Conservation (phyloP, 2,329 filamentous ascomycete genomes). For the Dryadomyces quercus-mongolicae region DNA sequence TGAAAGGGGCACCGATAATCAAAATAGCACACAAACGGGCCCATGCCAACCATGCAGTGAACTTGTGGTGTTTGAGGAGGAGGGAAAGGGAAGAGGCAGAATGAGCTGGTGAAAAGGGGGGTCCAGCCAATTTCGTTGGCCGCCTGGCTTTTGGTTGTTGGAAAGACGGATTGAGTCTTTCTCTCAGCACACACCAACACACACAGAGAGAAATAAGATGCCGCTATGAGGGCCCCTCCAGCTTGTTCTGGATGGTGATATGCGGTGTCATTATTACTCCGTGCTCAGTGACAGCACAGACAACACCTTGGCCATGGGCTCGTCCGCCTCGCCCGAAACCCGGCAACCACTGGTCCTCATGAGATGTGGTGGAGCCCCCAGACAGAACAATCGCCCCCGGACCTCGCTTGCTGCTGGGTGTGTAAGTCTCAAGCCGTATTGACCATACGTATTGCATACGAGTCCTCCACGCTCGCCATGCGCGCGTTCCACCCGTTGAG, state of each 20-base stretch:
- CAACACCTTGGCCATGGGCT: no score
- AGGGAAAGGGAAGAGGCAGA: neutral
- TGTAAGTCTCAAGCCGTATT: no score
- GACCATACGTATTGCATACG: no score
- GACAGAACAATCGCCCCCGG: neutral
- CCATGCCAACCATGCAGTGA: neutral
- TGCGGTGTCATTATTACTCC: neutral
- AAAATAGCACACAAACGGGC: neutral
- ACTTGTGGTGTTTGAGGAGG: no score
- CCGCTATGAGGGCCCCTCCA: neutral
- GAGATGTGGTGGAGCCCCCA: neutral
- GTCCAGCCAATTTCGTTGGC: neutral
- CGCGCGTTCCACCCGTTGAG: neutral
- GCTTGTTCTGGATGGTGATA: neutral
- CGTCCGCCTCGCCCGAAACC: no score
- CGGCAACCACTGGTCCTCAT: neutral
- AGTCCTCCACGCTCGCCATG: no score
- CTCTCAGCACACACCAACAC: no score
- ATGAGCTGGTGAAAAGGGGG: neutral
- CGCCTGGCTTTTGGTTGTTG: no score
- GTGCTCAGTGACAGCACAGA: neutral
- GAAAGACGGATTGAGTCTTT: neutral
- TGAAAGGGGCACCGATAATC: neutral
- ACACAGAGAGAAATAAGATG: neutral
- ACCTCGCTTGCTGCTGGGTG: neutral